A percentile compares a stretch with the other conserved stretches of the same genome.
These are phyloP conservation scores for Fusarium sororula DNA, from an alignment of 2,329 filamentous ascomycete genomes.

Conservation along the genomic window DNA sequence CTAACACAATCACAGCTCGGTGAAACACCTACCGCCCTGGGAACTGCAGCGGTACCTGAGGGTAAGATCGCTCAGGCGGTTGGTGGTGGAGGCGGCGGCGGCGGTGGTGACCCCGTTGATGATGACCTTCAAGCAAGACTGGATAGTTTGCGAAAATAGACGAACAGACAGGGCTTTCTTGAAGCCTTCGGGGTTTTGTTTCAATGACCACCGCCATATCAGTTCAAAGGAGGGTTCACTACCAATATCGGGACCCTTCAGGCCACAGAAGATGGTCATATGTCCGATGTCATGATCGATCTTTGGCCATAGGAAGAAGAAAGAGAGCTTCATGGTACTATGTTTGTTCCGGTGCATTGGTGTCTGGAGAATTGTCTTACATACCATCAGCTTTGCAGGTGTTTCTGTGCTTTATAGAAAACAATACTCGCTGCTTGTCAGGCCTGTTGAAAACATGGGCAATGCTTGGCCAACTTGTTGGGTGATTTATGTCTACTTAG, in stretches of 20 bases:
- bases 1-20: conserved; percentile 71
- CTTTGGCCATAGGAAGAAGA: background rate
- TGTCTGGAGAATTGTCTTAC: conserved; percentile 39
- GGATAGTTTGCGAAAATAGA: conserved; percentile 78
- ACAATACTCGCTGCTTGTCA: conserved; percentile 1
- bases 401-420: conserved; percentile 31
- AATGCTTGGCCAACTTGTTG: background rate
- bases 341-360: conserved; percentile 38
- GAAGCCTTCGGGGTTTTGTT: background rate
- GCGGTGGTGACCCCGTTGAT: conserved; percentile 72
- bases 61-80: conserved; percentile 86
- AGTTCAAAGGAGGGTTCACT: background rate
- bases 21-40: conserved; percentile 87
- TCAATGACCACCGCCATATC: background rate
- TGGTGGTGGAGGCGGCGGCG: conserved; percentile 64
- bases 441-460: background rate
- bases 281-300: background rate
- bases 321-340: conserved; percentile 19
- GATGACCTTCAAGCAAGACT: conserved; percentile 94
- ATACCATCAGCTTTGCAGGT: conserved; percentile 28
- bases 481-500: background rate
- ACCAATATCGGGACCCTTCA: background rate
- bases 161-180: background rate
- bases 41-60: conserved; percentile 77
- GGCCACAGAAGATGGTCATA: background rate